These are phyloP conservation scores for Chimonanthus praecox DNA, from an alignment of 164 flowering plant genomes.

Conservation along the genomic window DNA sequence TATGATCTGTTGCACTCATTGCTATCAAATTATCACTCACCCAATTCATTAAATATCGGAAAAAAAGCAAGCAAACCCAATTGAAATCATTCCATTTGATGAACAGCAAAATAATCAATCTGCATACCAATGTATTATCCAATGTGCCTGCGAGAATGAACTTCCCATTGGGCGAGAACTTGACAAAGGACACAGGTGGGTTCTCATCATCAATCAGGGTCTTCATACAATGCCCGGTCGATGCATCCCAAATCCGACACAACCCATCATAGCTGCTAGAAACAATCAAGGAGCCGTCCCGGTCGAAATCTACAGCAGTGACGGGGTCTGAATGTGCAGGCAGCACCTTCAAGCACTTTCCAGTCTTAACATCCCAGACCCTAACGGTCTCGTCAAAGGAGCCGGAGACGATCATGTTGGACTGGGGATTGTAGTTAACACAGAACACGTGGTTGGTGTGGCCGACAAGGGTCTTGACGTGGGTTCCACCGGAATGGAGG, in stretches of 20 bases:
- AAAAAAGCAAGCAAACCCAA: not conserved
- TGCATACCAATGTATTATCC: slow-evolving; percentile 79
- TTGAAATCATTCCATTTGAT: not conserved
- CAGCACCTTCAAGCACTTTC: slow-evolving; percentile 84
- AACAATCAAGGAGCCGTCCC: slow-evolving; percentile 72
- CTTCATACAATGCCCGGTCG: slow-evolving; percentile 93
- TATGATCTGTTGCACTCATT: too few species aligned
- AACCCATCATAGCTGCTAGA: slow-evolving; percentile 91
- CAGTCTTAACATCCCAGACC: slow-evolving; percentile 89
- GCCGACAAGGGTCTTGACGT: slow-evolving; percentile 62
- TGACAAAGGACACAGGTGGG: slow-evolving; percentile 86
- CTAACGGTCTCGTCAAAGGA: slow-evolving; percentile 96
- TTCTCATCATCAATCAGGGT: slow-evolving; percentile 95
- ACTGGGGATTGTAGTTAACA: slow-evolving; percentile 79
- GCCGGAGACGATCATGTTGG: slow-evolving; percentile 83
- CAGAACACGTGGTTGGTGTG: slow-evolving; percentile 97
- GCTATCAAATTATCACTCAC: too few species aligned
- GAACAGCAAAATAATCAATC: not conserved
- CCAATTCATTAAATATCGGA: too few species aligned
- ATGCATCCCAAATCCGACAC: slow-evolving; percentile 92
- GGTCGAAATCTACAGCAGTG: slow-evolving; percentile 69
- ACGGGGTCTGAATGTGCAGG: slow-evolving; percentile 98
- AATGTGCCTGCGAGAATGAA: slow-evolving; percentile 86
- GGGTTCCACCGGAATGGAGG: slow-evolving; percentile 41
- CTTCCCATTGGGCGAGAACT: slow-evolving; percentile 94